A percentile compares a stretch with the other conserved stretches of the same genome.
Evolutionary conservation across 1,139 yeast species (phyloP).

Genomic region (Geotrichum australiense): DNA sequence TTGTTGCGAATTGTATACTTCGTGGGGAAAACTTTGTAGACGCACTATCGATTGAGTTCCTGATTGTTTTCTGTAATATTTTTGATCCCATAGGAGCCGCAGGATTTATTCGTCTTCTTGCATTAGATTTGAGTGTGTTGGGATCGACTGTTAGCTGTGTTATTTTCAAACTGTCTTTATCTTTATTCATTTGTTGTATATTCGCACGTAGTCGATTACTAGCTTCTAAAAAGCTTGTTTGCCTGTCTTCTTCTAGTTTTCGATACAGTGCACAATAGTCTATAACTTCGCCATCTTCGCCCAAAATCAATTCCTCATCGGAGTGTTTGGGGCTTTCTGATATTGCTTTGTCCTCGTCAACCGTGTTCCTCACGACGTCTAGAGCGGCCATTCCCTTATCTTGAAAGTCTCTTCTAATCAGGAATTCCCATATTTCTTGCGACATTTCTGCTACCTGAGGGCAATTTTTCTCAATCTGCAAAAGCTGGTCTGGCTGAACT

Average conservation of each 20-base stretch:
- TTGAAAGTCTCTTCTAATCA: slow-evolving; percentile 22
- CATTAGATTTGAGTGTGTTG: slow-evolving; percentile 6
- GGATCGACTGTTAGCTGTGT: slow-evolving; percentile 13
- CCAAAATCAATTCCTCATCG: too few species aligned
- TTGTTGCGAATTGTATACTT: slow-evolving; percentile 6
- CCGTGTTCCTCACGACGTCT: background rate
- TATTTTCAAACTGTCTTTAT: slow-evolving; percentile 13
- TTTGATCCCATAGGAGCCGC: slow-evolving; percentile 11
- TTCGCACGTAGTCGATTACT: slow-evolving; percentile 11
- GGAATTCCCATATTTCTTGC: slow-evolving; percentile 24
- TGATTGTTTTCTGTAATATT: slow-evolving; percentile 11
- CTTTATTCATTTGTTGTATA: slow-evolving; percentile 10
- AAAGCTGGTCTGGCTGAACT: slow-evolving; percentile 22
- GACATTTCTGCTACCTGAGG: slow-evolving; percentile 21
- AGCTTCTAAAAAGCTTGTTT: slow-evolving; percentile 8
- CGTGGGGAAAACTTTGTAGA: slow-evolving; percentile 10
- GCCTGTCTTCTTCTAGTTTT: slow-evolving; percentile 5
- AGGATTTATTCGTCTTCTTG: slow-evolving; percentile 6
- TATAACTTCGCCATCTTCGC: background rate
- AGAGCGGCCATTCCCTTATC: slow-evolving; percentile 16
- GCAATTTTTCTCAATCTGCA: slow-evolving; percentile 19
- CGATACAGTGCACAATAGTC: slow-evolving; percentile 9
- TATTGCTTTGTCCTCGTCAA: background rate
- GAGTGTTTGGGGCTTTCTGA: too few species aligned
- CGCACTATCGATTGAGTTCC: slow-evolving; percentile 13